Percentiles rank a stretch among this genome's conserved stretches.
phyloP scores from a whole-genome alignment of 2,329 filamentous ascomycete genomes.

The Canariomyces notabilis region DNA sequence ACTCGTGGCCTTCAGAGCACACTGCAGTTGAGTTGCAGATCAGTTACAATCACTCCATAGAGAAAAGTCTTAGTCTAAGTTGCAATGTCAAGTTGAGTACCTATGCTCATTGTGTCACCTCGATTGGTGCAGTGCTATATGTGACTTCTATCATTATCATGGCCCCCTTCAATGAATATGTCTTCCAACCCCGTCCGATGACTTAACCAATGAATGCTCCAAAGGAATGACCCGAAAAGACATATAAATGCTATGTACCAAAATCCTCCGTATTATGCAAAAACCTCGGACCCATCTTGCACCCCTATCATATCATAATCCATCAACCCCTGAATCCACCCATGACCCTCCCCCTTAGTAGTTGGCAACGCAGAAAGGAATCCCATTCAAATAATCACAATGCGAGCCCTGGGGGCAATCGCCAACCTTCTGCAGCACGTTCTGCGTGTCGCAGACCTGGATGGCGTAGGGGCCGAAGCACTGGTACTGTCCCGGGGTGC shows the following conservation, averaged over 20 bases:
- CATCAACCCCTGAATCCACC: not conserved
- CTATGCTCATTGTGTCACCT: too few species aligned
- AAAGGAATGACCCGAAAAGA: conserved; percentile 7
- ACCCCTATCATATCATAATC: not conserved
- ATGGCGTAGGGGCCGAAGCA: conserved; percentile 24
- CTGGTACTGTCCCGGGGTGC: conserved; percentile 23
- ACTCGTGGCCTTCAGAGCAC: too few species aligned
- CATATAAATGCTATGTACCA: not conserved
- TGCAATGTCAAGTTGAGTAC: too few species aligned
- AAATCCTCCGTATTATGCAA: too few species aligned
- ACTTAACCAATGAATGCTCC: not conserved
- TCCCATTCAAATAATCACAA: conserved; percentile 24
- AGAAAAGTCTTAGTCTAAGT: too few species aligned
- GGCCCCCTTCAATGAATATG: too few species aligned
- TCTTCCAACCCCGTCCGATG: too few species aligned
- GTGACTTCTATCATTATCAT: too few species aligned
- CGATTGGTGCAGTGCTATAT: too few species aligned
- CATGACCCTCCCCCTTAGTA: conserved; percentile 1
- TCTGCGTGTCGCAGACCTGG: conserved; percentile 25
- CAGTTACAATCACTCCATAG: too few species aligned
- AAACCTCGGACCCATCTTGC: not conserved
- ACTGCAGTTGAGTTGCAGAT: too few species aligned
- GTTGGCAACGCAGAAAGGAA: conserved; percentile 24
- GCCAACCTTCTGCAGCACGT: conserved; percentile 20
- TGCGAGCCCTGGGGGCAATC: conserved; percentile 21